These are phyloP conservation scores for Teratosphaeria viscida DNA, from an alignment of 2,329 filamentous ascomycete species.

Conservation along the genomic window DNA sequence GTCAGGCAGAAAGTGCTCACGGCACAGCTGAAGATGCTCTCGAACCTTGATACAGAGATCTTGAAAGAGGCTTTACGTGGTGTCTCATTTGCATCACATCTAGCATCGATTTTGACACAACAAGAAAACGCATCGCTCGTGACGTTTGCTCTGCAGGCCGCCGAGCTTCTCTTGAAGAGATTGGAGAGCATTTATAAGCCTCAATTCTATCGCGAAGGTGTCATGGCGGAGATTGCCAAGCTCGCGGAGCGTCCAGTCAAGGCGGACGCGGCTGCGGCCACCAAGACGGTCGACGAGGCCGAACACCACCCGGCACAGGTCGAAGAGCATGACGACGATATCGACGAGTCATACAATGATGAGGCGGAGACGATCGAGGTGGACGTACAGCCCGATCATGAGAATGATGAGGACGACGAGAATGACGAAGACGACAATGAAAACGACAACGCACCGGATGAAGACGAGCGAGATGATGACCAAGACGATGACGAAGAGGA, in stretches of 20 bases:
- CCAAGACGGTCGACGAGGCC: constrained; percentile 3
- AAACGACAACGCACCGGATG: constrained; percentile 14
- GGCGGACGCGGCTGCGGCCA: constrained; percentile 3
- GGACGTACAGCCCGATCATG: constrained; percentile 17
- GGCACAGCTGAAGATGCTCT: constrained; percentile 97
- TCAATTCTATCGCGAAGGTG: constrained; percentile 93
- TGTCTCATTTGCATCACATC: constrained; percentile 89
- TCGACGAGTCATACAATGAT: constrained; percentile 21
- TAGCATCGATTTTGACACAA: constrained; percentile 90
- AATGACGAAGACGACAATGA: constrained; percentile 35
- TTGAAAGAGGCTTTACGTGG: constrained; percentile 74
- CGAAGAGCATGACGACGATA: constrained; percentile 9
- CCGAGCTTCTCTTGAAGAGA: constrained; percentile 75
- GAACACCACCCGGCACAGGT: constrained; percentile 3
- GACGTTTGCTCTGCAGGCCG: constrained; percentile 76
- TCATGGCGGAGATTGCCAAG: constrained; percentile 81
- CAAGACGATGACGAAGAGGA: constrained; percentile 49
- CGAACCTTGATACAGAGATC: constrained; percentile 77
- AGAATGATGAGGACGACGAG: constrained; percentile 41
- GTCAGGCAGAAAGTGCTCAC: constrained; percentile 91
- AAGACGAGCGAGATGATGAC: constrained; percentile 24
- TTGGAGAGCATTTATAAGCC: constrained; percentile 84
- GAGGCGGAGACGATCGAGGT: constrained; percentile 27
- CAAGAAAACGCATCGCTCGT: constrained; percentile 85
- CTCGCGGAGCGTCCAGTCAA: constrained; percentile 46